Conservation (phyloP, 1,139 yeast species). For the Suhomyces kunorum region DNA sequence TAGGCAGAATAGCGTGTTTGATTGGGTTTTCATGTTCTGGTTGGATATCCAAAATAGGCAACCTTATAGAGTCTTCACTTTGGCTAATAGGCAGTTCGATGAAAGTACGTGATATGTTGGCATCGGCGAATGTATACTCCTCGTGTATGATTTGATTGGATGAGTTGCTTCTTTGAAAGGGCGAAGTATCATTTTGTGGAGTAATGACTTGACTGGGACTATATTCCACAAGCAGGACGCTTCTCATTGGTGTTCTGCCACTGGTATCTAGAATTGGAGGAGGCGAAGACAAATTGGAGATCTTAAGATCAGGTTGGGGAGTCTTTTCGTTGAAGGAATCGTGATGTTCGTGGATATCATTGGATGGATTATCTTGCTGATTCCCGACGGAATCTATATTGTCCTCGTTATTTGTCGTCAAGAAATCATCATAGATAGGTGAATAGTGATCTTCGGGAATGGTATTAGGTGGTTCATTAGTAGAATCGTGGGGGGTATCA, state of each 20-base stretch:
- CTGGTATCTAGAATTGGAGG: background rate
- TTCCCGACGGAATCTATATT: background rate
- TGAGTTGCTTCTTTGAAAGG: conserved; percentile 8
- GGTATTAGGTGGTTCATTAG: background rate
- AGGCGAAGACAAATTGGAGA: background rate
- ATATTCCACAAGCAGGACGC: conserved; percentile 1
- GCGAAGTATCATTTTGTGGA: conserved; percentile 9
- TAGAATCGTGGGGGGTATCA: background rate
- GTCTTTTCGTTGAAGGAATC: background rate
- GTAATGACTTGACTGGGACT: conserved; percentile 8
- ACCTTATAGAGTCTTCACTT: conserved; percentile 3
- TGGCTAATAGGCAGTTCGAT: conserved; percentile 8
- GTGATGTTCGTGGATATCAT: background rate
- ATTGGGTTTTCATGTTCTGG: background rate
- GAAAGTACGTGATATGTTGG: conserved; percentile 11
- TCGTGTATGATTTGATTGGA: conserved; percentile 22
- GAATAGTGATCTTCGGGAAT: background rate
- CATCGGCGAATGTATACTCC: conserved; percentile 22
- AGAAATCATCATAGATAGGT: background rate
- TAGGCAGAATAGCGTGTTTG: background rate
- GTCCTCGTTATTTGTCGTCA: background rate
- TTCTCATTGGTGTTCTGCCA: background rate
- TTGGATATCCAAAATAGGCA: background rate
- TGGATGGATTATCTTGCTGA: background rate
- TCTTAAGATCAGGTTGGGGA: background rate